phyloP scores from a whole-genome alignment of 768 basidiomycete species.

The Amanita polypyramis region DNA sequence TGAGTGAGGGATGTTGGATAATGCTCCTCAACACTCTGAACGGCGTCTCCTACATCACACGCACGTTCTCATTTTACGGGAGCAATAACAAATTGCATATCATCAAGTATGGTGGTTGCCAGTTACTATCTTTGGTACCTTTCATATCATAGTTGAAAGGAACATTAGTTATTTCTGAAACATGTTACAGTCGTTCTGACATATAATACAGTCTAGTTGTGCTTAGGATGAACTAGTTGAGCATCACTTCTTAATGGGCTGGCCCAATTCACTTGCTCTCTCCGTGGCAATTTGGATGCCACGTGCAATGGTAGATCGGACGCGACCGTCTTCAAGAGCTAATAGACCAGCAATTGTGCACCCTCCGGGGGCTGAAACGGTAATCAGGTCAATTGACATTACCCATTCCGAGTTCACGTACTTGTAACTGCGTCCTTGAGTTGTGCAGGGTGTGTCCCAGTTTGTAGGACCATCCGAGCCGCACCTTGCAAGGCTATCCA shows the following conservation, averaged over 20 bases:
- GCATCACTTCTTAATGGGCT: conserved; percentile 43
- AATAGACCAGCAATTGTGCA: conserved; percentile 97
- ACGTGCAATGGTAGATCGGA: conserved; percentile 90
- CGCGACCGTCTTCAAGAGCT: conserved; percentile 86
- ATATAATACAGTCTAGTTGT: not conserved
- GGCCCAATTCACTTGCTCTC: conserved; percentile 77
- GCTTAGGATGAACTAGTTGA: not conserved
- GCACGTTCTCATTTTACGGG: conserved; percentile 93
- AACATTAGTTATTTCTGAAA: conserved; percentile 23
- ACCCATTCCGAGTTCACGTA: conserved; percentile 25
- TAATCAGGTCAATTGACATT: not conserved
- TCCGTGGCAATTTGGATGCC: conserved; percentile 92
- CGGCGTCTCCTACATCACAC: conserved; percentile 58
- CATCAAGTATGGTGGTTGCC: conserved; percentile 20
- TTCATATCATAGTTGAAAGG: conserved; percentile 16
- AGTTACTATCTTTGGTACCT: conserved; percentile 24
- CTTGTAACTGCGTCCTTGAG: conserved; percentile 98
- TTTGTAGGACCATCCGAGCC: conserved; percentile 88
- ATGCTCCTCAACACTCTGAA: conserved; percentile 97
- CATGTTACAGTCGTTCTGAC: not conserved
- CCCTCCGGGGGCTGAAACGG: conserved; percentile 76
- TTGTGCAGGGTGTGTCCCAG: conserved; percentile 87
- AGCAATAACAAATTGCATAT: conserved; percentile 50
- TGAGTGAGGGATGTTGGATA: conserved; percentile 8
- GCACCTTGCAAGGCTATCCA: conserved; percentile 84